phyloP scores from a whole-genome alignment of 768 basidiomycete genomes.

The Amanita subjunquillea region DNA sequence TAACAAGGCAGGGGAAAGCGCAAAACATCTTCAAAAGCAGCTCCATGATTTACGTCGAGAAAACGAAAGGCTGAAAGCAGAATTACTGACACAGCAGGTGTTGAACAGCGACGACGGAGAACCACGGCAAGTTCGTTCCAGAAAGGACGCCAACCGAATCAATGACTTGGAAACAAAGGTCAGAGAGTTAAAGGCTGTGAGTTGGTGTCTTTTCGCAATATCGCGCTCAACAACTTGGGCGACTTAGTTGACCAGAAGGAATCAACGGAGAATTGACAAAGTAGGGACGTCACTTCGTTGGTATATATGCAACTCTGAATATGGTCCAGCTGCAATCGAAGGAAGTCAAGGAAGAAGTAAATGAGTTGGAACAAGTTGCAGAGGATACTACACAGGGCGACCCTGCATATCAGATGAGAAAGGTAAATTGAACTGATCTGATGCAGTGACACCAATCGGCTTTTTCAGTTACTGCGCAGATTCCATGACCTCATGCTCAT shows the following conservation, averaged over 20 bases:
- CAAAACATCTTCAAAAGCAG: conserved; percentile 8
- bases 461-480: conserved; percentile 25
- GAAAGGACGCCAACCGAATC: conserved; percentile 3
- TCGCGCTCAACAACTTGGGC: background rate
- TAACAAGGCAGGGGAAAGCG: conserved; percentile 8
- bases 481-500: conserved; percentile 29
- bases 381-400: conserved; percentile 20
- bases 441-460: background rate
- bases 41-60: conserved; percentile 10
- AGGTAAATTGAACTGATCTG: conserved; percentile 16
- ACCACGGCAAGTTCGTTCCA: conserved; percentile 1
- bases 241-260: conserved; percentile 12
- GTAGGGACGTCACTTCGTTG: conserved; percentile 6
- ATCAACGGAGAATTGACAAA: conserved; percentile 15
- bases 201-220: background rate
- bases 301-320: background rate
- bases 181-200: conserved; percentile 10
- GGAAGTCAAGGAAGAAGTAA: conserved; percentile 26
- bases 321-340: conserved; percentile 13
- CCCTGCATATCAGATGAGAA: conserved; percentile 26
- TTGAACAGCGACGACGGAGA: background rate
- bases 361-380: conserved; percentile 21
- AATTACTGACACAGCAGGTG: conserved; percentile 5
- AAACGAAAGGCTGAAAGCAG: conserved; percentile 9
- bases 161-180: conserved; percentile 7